Conservation (phyloP, 164 flowering plant species). For the Malania oleifera region DNA sequence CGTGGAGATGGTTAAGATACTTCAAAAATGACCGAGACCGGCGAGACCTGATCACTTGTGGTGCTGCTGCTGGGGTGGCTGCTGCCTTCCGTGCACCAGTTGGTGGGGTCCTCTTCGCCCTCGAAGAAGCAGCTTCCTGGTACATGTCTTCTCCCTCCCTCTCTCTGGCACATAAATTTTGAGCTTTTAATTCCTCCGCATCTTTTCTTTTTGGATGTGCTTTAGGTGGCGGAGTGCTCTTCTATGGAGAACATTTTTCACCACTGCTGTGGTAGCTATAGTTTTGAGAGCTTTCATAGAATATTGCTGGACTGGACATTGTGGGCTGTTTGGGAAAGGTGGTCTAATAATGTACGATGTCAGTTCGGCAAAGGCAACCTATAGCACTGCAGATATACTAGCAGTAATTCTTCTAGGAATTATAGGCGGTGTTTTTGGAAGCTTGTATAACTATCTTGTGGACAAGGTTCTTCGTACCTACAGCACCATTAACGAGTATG, state of each 20-base stretch:
- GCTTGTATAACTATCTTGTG: conserved; percentile 27
- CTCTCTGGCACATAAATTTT: not conserved
- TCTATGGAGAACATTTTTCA: conserved; percentile 36
- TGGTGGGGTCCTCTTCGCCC: conserved; percentile 39
- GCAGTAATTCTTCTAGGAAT: conserved; percentile 24
- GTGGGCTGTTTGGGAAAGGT: conserved; percentile 33
- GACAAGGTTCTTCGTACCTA: conserved; percentile 31
- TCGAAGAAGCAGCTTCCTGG: conserved; percentile 40
- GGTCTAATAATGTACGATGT: conserved; percentile 39
- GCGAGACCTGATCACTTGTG: conserved; percentile 36
- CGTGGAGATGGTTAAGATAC: conserved; percentile 30
- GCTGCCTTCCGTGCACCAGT: conserved; percentile 39
- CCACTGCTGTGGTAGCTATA: conserved; percentile 32
- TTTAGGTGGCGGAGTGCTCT: conserved; percentile 40
- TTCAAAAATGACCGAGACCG: conserved; percentile 33
- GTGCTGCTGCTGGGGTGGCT: conserved; percentile 37
- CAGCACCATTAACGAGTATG: conserved; percentile 30
- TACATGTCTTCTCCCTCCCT: conserved; percentile 8
- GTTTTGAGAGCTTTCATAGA: conserved; percentile 26
- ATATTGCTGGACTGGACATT: conserved; percentile 23
- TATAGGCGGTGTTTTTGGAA: conserved; percentile 30
- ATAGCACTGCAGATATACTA: conserved; percentile 20
- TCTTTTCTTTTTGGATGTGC: not conserved
- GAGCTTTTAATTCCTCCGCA: too few relatives aligned
- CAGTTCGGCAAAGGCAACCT: conserved; percentile 15